Evolutionary conservation across 176 grass and related monocot species (phyloP).

Genomic region (Alloteropsis semialata): DNA sequence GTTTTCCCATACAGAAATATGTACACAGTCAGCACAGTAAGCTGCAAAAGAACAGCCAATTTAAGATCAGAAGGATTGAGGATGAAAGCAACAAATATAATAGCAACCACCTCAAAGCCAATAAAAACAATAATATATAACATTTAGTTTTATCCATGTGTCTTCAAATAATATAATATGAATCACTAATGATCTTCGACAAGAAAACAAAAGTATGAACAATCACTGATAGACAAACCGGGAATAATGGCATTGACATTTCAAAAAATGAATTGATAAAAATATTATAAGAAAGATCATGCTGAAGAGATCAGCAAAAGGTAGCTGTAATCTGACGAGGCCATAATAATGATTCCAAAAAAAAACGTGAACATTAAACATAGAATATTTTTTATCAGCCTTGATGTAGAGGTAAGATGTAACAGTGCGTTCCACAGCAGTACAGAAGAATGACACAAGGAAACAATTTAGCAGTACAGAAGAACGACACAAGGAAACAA

Average conservation of each 20-base stretch:
- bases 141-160: neutral
- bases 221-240: neutral
- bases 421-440: neutral
- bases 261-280: neutral
- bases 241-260: neutral
- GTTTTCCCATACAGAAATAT: slow-evolving; percentile 92
- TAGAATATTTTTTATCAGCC: neutral
- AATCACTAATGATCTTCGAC: neutral
- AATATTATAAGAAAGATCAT: neutral
- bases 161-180: neutral
- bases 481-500: neutral
- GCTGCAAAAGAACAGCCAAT: slow-evolving; percentile 55
- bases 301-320: neutral
- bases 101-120: neutral
- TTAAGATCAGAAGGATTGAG: slow-evolving; percentile 9
- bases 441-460: neutral
- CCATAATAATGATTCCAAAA: neutral
- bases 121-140: neutral
- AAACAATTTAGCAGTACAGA: neutral
- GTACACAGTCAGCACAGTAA: slow-evolving; percentile 87
- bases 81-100: neutral
- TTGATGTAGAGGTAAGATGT: neutral
- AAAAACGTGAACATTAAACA: neutral
- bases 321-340: neutral
- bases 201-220: neutral